Base-by-base conservation (phyloP, 768 basidiomycete genomes). In the Pleurotus pulmonarius region DNA sequence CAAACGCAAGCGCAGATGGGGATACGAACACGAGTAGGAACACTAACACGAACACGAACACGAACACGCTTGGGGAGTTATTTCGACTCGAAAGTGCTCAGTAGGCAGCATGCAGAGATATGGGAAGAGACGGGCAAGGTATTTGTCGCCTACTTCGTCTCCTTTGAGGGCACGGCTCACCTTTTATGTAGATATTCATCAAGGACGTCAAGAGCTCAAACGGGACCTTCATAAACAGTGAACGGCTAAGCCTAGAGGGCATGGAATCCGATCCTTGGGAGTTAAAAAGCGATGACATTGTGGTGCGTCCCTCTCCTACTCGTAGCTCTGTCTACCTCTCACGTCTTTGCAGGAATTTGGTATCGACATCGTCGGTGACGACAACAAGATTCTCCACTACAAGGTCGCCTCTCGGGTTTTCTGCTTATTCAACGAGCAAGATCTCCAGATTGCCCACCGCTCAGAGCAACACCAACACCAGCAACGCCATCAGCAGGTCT, bases 181-280 rank as follows among this genome's bases (percentile, higher is more conserved):
- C 44, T 56, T 29, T 29, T n/a, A 29, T 3, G 29, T 46, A 98
- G 94, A 94, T 98, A 71, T 96, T 75, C 77, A 98, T 99, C 79
- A 96, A 94, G 73, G 97, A 98, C 70, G 94, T 98, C 67, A 96
- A 96, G 76, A 93, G 90, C 61, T 94, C 92, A 1, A 99, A 99
- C 61, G 97, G 97, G 1, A 99, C 97, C 5, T 99, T 98, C 69
- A 94, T 99, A 69, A 98, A 99, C 64, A 88, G 92, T 56, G 94
- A 98, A 61, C 82, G 97, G 40, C 85, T 98, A 47, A 92, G 89
- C 60, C 80, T 81, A 3, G 96, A 99, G 69, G 88, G 92, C 37
- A 78, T 90, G 58, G 95, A 98, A 73, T 92, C 90, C 0, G 91
- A 95, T 18, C 92, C 94, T 0, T 94, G 85, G 61, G 93, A 97